A percentile compares a stretch with the other conserved stretches of the same genome.
These are phyloP conservation scores for Camelina sativa DNA, from an alignment of 345 rosid species.

Conservation along the genomic window DNA sequence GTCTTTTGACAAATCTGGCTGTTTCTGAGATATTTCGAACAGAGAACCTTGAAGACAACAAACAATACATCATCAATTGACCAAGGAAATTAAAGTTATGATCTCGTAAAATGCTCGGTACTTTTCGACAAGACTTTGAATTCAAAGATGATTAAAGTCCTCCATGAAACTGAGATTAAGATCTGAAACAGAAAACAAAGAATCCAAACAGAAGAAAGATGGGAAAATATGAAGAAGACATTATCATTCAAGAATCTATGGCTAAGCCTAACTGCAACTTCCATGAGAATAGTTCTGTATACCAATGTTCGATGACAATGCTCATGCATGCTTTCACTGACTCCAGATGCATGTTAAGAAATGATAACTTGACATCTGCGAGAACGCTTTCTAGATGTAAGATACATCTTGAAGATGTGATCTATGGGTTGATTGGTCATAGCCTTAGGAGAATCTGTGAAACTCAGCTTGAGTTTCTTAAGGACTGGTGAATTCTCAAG, in stretches of 20 bases:
- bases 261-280: too few species aligned
- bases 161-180: too few species aligned
- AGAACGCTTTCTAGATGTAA: conserved; percentile 8
- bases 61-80: too few species aligned
- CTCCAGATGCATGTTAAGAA: not conserved
- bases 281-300: too few species aligned
- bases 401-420: not conserved
- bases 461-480: not conserved
- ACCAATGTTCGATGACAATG: not conserved
- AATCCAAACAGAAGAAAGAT: too few species aligned
- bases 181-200: too few species aligned
- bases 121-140: too few species aligned
- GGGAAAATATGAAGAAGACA: not conserved
- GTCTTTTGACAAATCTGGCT: not conserved
- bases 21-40: too few species aligned
- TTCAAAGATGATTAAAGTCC: too few species aligned
- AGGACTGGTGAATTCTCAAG: conserved; percentile 17
- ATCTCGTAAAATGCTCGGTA: too few species aligned
- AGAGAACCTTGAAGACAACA: too few species aligned
- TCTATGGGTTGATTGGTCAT: not conserved
- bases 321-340: not conserved
- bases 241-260: not conserved
- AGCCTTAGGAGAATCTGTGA: not conserved
- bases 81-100: too few species aligned
- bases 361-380: not conserved